phyloP scores from a whole-genome alignment of 2,329 filamentous ascomycete genomes.

The Nakataea oryzae region DNA sequence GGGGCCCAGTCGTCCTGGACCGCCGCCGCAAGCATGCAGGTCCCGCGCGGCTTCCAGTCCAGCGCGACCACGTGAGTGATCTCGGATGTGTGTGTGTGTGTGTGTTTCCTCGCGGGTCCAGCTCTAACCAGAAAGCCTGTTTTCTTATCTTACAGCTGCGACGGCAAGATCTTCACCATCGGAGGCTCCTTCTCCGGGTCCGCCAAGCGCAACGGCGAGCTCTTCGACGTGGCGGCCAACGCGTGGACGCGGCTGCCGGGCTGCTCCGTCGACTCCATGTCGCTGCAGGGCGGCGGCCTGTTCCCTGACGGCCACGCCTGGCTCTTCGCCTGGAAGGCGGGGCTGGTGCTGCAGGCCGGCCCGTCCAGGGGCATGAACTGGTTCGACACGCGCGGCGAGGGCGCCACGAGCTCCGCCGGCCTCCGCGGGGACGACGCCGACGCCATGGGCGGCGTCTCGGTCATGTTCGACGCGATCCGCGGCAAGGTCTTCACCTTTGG shows the following conservation, averaged over 20 bases:
- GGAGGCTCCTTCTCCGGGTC: slow-evolving; percentile 37
- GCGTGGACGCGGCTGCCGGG: slow-evolving; percentile 29
- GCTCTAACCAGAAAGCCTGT: neutral
- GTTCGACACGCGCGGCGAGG: slow-evolving; percentile 32
- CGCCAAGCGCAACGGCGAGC: slow-evolving; percentile 38
- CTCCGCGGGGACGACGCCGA: slow-evolving; percentile 26
- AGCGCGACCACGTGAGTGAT: neutral
- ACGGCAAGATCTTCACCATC: slow-evolving; percentile 40
- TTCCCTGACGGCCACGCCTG: slow-evolving; percentile 42
- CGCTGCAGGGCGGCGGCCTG: slow-evolving; percentile 28
- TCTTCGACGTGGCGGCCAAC: slow-evolving; percentile 28
- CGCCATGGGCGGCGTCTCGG: slow-evolving; percentile 38
- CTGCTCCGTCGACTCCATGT: slow-evolving; percentile 28
- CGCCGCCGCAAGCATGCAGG: neutral
- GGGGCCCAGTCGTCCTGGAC: neutral
- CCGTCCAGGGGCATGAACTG: slow-evolving; percentile 40
- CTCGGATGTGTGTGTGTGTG: no score
- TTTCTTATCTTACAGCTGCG: slow-evolving; percentile 23
- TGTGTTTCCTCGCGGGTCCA: no score
- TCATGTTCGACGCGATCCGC: slow-evolving; percentile 38
- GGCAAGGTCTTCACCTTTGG: slow-evolving; percentile 40
- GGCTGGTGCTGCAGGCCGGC: slow-evolving; percentile 38
- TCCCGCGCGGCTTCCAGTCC: neutral
- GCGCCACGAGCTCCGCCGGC: slow-evolving; percentile 28
- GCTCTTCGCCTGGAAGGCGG: slow-evolving; percentile 37